Base-by-base conservation (phyloP, 352 stramenopile species). In the Pythium diclinum region DNA sequence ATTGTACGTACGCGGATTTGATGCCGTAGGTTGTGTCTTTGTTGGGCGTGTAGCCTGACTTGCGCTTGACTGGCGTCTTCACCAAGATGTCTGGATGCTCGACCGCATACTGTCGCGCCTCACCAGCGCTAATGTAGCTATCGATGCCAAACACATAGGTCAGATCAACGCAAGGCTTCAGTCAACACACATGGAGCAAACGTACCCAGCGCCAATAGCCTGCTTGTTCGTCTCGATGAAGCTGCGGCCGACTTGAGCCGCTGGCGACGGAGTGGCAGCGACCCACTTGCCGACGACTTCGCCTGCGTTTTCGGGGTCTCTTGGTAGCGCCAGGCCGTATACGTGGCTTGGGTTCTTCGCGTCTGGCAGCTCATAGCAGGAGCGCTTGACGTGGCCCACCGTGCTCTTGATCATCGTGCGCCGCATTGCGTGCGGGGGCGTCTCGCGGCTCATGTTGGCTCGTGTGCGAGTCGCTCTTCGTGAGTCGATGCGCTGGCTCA, bases 361-460 rank as follows among this genome's bases (percentile, higher is more conserved):
- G 66, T 94, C 81, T 1, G 85, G 83, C 0, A 94, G 69, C 53
- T 94, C 85, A 65, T 90, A 91, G 13, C 79, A 74, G 2, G 81
- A 73, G 19, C 74, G 75, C 28, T 76, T 75, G 44, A 94, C 85
- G 19, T 70, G 65, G 9, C 85, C 85, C 5, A 94, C 78, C 1
- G 81, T 90, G 69, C 71, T 81, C 74, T 94, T 92, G 75, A 94
- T 75, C 79, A 94, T 91, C 57, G 85, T 91, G 19, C 85, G 80
- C n/a, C 83, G 83, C 78, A 93, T 63, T 21, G 36, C 48, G 36
- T 69, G 52, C 28, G 60, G 76, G 19, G 68, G 66, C 44, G 78
- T 58, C 44, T 78, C 72, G 17, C 72, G 67, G 52, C 72, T 81
- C 59, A 73, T 71, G 49, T 55, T 76, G 34, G 25, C 59, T 51